Percentiles rank a stretch among this genome's conserved stretches.
These are phyloP conservation scores for Bipolaris sorokiniana DNA, from an alignment of 2,329 filamentous ascomycete genomes.

Conservation along the genomic window DNA sequence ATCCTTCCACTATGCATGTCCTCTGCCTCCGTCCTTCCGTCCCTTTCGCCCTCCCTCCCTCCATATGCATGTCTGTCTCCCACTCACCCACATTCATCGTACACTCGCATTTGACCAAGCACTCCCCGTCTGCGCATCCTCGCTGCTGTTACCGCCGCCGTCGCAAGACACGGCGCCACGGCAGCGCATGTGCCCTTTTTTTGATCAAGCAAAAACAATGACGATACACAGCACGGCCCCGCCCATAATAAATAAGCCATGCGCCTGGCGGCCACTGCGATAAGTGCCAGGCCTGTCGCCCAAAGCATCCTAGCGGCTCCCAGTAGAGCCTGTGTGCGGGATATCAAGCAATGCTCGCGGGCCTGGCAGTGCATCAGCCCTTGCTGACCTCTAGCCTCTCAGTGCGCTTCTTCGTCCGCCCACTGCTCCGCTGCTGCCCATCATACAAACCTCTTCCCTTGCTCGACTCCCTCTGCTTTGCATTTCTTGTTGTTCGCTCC, in stretches of 20 bases:
- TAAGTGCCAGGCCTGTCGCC: conserved; percentile 26
- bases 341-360: conserved; percentile 20
- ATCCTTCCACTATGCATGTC: not conserved
- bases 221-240: conserved; percentile 30
- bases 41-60: not conserved
- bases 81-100: too few species aligned
- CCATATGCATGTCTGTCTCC: not conserved
- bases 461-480: conserved; percentile 5
- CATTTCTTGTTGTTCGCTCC: conserved; percentile 25
- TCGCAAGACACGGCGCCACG: conserved; percentile 8
- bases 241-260: conserved; percentile 26
- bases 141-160: conserved; percentile 1
- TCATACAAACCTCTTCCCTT: conserved; percentile 8
- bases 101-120: not conserved
- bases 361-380: conserved; percentile 15
- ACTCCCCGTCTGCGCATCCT: not conserved
- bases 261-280: conserved; percentile 25
- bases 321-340: conserved; percentile 16
- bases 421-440: not conserved
- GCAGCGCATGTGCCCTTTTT: conserved; percentile 11
- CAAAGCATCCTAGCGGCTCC: conserved; percentile 26
- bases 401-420: conserved; percentile 9
- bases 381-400: conserved; percentile 1
- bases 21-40: too few species aligned
- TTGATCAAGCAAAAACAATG: conserved; percentile 27